phyloP scores from a whole-genome alignment of 2,329 filamentous ascomycete species.

The Ilyonectria mors-panacis region DNA sequence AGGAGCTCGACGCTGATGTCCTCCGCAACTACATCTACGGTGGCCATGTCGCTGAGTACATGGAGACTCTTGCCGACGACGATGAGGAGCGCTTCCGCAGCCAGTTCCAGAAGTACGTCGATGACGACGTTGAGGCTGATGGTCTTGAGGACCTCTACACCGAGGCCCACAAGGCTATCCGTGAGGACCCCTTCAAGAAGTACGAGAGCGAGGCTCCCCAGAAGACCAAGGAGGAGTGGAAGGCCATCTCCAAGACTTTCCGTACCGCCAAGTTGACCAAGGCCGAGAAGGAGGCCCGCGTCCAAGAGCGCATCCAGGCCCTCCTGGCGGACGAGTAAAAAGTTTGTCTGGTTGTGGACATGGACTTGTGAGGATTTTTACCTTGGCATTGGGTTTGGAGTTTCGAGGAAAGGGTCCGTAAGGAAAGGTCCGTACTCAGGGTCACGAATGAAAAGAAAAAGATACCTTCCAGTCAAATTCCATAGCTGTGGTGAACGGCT shows the following conservation, averaged over 20 bases:
- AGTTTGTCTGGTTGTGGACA: slow-evolving; percentile 45
- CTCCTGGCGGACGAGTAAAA: slow-evolving; percentile 70
- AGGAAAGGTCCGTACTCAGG: slow-evolving; percentile 52
- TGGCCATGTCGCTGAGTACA: slow-evolving; percentile 99
- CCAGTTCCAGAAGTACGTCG: slow-evolving; percentile 98
- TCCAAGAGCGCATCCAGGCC: slow-evolving; percentile 93
- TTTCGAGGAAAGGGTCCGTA: slow-evolving; percentile 50
- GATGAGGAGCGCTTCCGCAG: slow-evolving; percentile 99
- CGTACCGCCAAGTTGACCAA: slow-evolving; percentile 82
- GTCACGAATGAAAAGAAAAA: slow-evolving; percentile 56
- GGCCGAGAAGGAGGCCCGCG: slow-evolving; percentile 85
- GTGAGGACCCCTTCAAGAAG: slow-evolving; percentile 99
- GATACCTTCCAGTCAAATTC: slow-evolving; percentile 52
- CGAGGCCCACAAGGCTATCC: slow-evolving; percentile 96
- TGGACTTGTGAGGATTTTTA: slow-evolving; percentile 50
- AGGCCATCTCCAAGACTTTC: slow-evolving; percentile 95
- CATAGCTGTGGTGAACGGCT: slow-evolving; percentile 50
- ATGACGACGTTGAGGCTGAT: slow-evolving; percentile 96
- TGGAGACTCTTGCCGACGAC: slow-evolving; percentile 99
- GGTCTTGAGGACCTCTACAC: slow-evolving; percentile 96
- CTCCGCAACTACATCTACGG: slow-evolving; percentile 99
- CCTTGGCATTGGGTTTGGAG: slow-evolving; percentile 57
- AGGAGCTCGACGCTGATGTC: slow-evolving; percentile 97
- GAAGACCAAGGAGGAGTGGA: slow-evolving; percentile 98
- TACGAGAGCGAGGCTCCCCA: slow-evolving; percentile 79